Evolutionary conservation across 768 basidiomycete genomes (phyloP).

Genomic region (Lactarius evosmus): DNA sequence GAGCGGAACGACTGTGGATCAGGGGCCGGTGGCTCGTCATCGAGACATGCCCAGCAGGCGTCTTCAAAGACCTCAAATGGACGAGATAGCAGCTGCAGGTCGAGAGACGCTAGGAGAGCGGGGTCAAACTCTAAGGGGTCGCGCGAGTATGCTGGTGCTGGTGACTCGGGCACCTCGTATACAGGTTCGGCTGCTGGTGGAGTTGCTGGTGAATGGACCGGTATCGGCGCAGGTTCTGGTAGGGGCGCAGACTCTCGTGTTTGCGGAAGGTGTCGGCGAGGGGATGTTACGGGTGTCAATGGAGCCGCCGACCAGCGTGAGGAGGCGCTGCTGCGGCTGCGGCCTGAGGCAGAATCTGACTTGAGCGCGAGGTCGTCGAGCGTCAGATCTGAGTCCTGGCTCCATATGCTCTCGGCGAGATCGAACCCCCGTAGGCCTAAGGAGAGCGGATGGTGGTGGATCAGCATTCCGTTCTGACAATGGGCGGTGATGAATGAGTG

Average conservation of each 20-base stretch:
- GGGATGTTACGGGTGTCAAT: conserved; percentile 6
- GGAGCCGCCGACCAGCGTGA: conserved; percentile 18
- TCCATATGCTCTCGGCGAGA: conserved; percentile 28
- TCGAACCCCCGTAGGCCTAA: conserved; percentile 22
- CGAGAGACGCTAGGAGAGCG: conserved; percentile 16
- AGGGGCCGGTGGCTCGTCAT: not conserved
- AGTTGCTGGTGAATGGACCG: not conserved
- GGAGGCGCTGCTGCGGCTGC: conserved; percentile 12
- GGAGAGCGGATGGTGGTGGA: not conserved
- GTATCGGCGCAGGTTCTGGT: not conserved
- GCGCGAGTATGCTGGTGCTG: conserved; percentile 20
- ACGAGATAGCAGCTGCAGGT: conserved; percentile 6
- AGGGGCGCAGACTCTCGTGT: not conserved
- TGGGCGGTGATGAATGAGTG: conserved; percentile 8
- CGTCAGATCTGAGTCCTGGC: conserved; percentile 22
- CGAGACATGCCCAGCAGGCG: conserved; percentile 3
- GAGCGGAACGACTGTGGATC: not conserved
- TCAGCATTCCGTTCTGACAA: conserved; percentile 4
- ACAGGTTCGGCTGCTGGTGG: not conserved
- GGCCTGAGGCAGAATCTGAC: conserved; percentile 16
- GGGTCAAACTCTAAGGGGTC: conserved; percentile 21
- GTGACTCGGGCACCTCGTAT: conserved; percentile 10
- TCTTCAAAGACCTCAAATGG: conserved; percentile 24
- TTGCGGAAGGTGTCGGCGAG: not conserved
- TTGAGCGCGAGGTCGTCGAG: conserved; percentile 25